Evolutionary conservation across 1,284 basidiomycete species (phyloP), one percentile per base, ranked within the genome.

Genomic region (Malassezia globosa): DNA sequence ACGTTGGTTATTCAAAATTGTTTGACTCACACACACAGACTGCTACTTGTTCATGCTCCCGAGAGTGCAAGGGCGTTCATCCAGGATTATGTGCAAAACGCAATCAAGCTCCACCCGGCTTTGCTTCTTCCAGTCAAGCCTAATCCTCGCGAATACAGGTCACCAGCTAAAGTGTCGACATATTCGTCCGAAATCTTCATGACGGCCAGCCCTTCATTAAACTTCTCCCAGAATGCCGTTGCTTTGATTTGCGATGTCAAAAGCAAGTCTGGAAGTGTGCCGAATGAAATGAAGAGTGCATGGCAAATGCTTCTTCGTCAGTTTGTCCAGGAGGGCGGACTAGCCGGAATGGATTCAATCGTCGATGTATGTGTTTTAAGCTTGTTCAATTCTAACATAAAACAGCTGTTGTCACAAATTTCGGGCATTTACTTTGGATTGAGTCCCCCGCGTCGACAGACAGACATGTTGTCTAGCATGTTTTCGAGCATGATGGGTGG

Each of bases 111-210:
- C 7, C 63, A 60, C 27, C 51, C 60, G 14, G 40, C 49, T 13
- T 60, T 70, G n/a, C 55, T 70, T 3, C 48, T 69, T 1, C 63
- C 68, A 7, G 59, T 66, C 25, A 48, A 55, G 19, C 68, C 68
- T 14, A 70, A 70, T 48, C 68, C 68, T 5, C 57, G 61, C 4
- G 59, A 66, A 1, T 70, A 65, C 46, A 38, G 54, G 21, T 58
- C 67, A 0, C 61, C 63, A 5, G 58, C 56, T 3, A 49, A 39
- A 25, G 24, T 55, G 5, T 24, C 54, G 14, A 45, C 46, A 4
- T 27, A 40, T 21, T 23, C 37, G 25, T 29, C 56, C 10, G 18
- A 56, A 29, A 59, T 70, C 22, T 66, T 57, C 51, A 46, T 65
- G n/a, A 65, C 66, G 7, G 64, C 57, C 8, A 67, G 56, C 36